Evolutionary conservation across 805 yeast genomes (phyloP), one percentile per base, ranked within the genome.

Genomic region (Wickerhamiella sorbophila): DNA sequence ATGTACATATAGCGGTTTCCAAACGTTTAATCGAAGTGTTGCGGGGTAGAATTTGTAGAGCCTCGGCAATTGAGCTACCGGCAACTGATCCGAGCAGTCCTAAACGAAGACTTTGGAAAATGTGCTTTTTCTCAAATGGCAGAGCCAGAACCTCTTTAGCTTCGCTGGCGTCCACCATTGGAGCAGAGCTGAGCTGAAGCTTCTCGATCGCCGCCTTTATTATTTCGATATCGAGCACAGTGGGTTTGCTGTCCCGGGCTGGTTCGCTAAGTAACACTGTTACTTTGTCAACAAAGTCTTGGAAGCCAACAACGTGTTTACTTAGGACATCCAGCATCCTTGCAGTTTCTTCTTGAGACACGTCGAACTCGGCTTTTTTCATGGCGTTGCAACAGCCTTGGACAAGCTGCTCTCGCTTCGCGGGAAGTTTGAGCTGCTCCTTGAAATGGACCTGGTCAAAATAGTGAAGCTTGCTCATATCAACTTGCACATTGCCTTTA

Each of bases 401-500:
- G 9, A 71, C 61, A 4, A 73, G 53, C 4, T 61, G 53, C 1
- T 59, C 50, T 5, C 72, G 44, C 21, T 34, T 34, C 1, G 38
- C 51, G 0, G 66, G 61, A 31, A 69, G 61, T 1, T 56, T 51
- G 14, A 83, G 53, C 40, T 66, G 64, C 32, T 57, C 48, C 4
- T 60, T 59, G 32, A 86, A 60, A 55, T 81, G 84, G 45, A 69
- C 70, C 52, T 81, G 83, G 60, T 91, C 87, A 63, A 91, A 82
- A 56, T 63, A 82, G 49, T 67, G 65, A 41, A 91, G 67, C 58
- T 91, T 88, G 41, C 71, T 69, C 45, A 75, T 77, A 48, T 82
- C 86, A 5, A 91, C 95, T 56, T 86, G 88, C 14, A 95, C 93
- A 61, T 87, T 87, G 1, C 98, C 97, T 53, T 75, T 85, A 10